Evolutionary conservation across 768 basidiomycete genomes (phyloP).

Genomic region (Amanita pallidorosea): DNA sequence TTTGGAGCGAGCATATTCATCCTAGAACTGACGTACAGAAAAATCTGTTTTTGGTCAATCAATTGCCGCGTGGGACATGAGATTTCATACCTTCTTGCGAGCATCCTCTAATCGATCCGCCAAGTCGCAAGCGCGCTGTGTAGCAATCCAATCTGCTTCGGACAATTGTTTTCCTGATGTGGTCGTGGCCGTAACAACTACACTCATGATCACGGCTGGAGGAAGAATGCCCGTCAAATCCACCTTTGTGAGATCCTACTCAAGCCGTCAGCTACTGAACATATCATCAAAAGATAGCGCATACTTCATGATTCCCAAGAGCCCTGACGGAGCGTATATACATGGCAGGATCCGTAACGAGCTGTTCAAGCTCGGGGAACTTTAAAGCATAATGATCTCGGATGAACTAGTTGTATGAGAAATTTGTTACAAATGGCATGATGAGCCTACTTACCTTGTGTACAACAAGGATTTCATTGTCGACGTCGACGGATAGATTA

Average conservation of each 20-base stretch:
- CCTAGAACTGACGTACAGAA: conserved; percentile 98
- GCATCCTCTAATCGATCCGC: conserved; percentile 84
- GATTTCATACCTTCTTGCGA: conserved; percentile 60
- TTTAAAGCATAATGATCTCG: conserved; percentile 93
- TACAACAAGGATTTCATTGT: conserved; percentile 95
- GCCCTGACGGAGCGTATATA: conserved; percentile 87
- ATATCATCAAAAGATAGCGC: conserved; percentile 9
- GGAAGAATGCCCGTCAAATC: conserved; percentile 73
- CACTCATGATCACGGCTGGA: conserved; percentile 88
- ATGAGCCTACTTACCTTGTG: conserved; percentile 58
- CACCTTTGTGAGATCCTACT: conserved; percentile 79
- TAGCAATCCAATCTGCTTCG: conserved; percentile 66
- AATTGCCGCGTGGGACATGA: background rate
- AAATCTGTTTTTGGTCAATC: conserved; percentile 50
- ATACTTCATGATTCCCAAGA: conserved; percentile 74
- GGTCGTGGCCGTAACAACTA: conserved; percentile 91
- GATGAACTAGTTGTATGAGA: conserved; percentile 58
- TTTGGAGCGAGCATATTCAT: conserved; percentile 99
- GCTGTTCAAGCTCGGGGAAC: conserved; percentile 94
- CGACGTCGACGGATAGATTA: conserved; percentile 95
- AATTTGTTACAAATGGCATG: conserved; percentile 7
- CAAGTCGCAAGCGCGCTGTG: conserved; percentile 80
- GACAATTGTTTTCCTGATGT: conserved; percentile 68
- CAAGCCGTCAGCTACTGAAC: conserved; percentile 3
- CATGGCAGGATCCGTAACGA: conserved; percentile 85